A percentile compares a stretch with the other conserved stretches of the same genome.
phyloP scores from a whole-genome alignment of 371 early-diverging fungal species.

The Coemansia sp. region DNA sequence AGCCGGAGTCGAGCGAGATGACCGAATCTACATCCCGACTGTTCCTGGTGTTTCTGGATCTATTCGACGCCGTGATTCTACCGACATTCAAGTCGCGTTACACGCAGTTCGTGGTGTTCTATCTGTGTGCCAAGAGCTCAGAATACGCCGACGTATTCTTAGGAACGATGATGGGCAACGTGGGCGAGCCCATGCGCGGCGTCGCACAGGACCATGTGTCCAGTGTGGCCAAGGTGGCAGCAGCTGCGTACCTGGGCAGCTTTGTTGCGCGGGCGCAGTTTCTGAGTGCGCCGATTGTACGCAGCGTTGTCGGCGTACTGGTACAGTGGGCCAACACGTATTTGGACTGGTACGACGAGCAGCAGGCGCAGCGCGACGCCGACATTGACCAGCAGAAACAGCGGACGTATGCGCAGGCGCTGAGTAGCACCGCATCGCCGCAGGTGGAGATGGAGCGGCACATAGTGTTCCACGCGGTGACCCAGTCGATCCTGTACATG shows the following conservation, averaged over 20 bases:
- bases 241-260: constrained; percentile 82
- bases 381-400: not conserved
- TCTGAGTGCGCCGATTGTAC: constrained; percentile 62
- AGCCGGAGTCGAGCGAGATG: constrained; percentile 26
- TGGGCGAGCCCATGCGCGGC: constrained; percentile 51
- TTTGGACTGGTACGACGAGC: constrained; percentile 65
- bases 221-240: constrained; percentile 71
- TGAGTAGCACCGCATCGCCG: constrained; percentile 2
- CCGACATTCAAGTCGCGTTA: constrained; percentile 88
- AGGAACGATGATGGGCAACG: constrained; percentile 68
- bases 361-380: constrained; percentile 3
- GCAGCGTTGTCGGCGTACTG: constrained; percentile 65
- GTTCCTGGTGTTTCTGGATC: constrained; percentile 54
- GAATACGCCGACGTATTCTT: constrained; percentile 77
- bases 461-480: constrained; percentile 81
- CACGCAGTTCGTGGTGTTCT: constrained; percentile 91
- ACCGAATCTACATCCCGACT: constrained; percentile 23
- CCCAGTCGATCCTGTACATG: constrained; percentile 87
- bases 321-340: constrained; percentile 68
- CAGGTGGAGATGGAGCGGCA: constrained; percentile 61
- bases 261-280: constrained; percentile 90
- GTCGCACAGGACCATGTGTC: constrained; percentile 49
- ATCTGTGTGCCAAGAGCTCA: constrained; percentile 68
- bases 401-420: constrained; percentile 16
- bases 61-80: constrained; percentile 80